Evolutionary conservation across 1,139 yeast genomes (phyloP).

Genomic region (Kodamaea sp.): DNA sequence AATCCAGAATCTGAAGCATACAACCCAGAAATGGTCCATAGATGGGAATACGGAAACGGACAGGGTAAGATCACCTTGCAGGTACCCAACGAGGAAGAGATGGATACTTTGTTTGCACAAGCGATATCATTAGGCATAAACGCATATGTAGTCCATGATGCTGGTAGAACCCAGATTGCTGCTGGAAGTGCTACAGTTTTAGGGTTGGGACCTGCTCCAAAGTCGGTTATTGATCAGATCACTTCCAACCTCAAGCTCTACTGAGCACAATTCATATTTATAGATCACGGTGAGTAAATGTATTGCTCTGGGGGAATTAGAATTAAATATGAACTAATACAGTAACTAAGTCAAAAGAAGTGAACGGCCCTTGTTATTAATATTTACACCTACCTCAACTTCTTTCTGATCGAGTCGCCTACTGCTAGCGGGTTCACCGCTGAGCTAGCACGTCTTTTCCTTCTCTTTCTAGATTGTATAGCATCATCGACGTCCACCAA

Average conservation of each 20-base stretch:
- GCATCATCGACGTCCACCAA: conserved; percentile 43
- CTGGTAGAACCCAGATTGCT: conserved; percentile 94
- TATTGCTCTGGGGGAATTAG: no score
- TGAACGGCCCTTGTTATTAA: no score
- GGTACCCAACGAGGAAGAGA: conserved; percentile 69
- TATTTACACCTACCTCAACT: conserved; percentile 8
- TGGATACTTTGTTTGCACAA: conserved; percentile 75
- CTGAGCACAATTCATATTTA: conserved; percentile 28
- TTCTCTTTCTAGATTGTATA: conserved; percentile 28
- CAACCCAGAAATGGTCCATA: conserved; percentile 58
- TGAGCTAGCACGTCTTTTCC: conserved; percentile 46
- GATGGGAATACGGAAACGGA: conserved; percentile 80
- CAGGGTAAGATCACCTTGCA: conserved; percentile 95
- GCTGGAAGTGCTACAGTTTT: conserved; percentile 94
- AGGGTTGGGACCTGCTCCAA: conserved; percentile 98
- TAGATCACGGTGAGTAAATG: no score
- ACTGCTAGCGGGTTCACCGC: conserved; percentile 46
- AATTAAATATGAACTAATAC: conserved; percentile 1
- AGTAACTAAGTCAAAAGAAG: no score
- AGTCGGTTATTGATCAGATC: conserved; percentile 71
- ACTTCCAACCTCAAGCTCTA: conserved; percentile 79
- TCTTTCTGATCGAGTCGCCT: conserved; percentile 16
- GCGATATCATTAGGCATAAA: conserved; percentile 82
- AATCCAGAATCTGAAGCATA: conserved; percentile 54
- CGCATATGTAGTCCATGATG: conserved; percentile 84